Conservation (phyloP, 2,329 filamentous ascomycete species). For the Sphaerulina musiva region DNA sequence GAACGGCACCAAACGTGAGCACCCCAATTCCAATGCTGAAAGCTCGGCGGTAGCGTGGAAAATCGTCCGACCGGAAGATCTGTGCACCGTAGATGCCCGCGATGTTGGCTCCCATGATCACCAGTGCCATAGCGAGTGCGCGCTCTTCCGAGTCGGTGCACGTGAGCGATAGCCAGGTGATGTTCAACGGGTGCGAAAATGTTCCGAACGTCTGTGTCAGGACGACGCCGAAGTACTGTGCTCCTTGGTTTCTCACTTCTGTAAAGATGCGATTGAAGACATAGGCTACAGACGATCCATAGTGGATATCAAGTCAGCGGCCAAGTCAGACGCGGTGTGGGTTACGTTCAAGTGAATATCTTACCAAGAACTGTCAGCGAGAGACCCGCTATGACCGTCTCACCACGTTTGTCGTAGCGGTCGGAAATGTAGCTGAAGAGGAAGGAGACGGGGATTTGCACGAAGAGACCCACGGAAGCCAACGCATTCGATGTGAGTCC, state of each 20-base stretch:
- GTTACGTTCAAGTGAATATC: too few relatives aligned
- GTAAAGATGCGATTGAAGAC: constrained; percentile 51
- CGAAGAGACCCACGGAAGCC: constrained; percentile 33
- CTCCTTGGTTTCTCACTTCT: constrained; percentile 38
- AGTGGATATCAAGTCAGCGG: too few relatives aligned
- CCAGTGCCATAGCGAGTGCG: constrained; percentile 54
- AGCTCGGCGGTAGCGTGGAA: constrained; percentile 47
- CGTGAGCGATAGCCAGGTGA: constrained; percentile 54
- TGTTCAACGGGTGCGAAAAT: constrained; percentile 53
- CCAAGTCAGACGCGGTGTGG: too few relatives aligned
- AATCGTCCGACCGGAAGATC: constrained; percentile 51
- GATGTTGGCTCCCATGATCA: constrained; percentile 58
- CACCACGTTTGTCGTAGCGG: constrained; percentile 46
- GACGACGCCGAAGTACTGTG: constrained; percentile 50
- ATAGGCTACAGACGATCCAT: constrained; percentile 35
- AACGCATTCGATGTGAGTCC: constrained; percentile 31
- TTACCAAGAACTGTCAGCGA: constrained; percentile 39
- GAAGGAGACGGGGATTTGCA: constrained; percentile 46
- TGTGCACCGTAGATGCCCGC: constrained; percentile 57
- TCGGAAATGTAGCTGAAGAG: constrained; percentile 50
- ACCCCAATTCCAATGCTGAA: constrained; percentile 45
- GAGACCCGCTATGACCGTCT: constrained; percentile 48
- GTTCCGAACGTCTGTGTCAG: constrained; percentile 52
- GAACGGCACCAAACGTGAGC: constrained; percentile 38
- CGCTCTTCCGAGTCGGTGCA: constrained; percentile 53